Conservation (phyloP, 1,139 yeast genomes). For the Hemisphaericaspora subhashii region DNA sequence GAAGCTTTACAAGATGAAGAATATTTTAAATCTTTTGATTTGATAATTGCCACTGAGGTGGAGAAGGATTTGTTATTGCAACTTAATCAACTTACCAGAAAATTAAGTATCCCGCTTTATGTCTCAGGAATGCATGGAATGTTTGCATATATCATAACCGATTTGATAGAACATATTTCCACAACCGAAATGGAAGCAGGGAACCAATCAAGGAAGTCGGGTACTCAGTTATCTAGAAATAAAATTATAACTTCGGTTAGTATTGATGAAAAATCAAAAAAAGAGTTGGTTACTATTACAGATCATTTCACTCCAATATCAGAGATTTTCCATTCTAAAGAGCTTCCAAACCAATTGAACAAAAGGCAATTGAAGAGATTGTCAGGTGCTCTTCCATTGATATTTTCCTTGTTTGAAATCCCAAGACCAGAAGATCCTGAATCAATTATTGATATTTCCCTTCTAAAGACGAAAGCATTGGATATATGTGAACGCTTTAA, state of each 20-base stretch:
- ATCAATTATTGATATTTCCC: conserved; percentile 29
- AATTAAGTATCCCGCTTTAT: conserved; percentile 62
- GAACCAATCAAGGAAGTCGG: conserved; percentile 45
- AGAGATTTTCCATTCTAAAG: conserved; percentile 34
- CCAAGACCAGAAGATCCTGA: conserved; percentile 28
- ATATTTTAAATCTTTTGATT: conserved; percentile 61
- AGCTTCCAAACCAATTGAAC: conserved; percentile 46
- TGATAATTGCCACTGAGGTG: conserved; percentile 76
- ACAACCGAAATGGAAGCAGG: conserved; percentile 45
- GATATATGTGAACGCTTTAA: conserved; percentile 30
- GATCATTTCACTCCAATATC: conserved; percentile 49
- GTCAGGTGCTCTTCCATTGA: conserved; percentile 60
- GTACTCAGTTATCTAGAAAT: conserved; percentile 48
- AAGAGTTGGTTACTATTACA: conserved; percentile 55
- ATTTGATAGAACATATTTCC: conserved; percentile 65
- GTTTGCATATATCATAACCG: conserved; percentile 80
- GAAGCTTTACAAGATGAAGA: conserved; percentile 24
- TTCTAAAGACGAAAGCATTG: conserved; percentile 27
- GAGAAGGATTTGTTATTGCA: conserved; percentile 36
- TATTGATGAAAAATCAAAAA: conserved; percentile 25
- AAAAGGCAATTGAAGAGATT: conserved; percentile 59
- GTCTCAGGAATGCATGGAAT: conserved; percentile 73
- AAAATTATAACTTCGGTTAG: conserved; percentile 54
- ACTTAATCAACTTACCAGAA: conserved; percentile 57
- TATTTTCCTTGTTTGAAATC: conserved; percentile 54